These are phyloP conservation scores for Penicillium alfredii DNA, from an alignment of 495 filamentous ascomycete species.

Conservation along the genomic window DNA sequence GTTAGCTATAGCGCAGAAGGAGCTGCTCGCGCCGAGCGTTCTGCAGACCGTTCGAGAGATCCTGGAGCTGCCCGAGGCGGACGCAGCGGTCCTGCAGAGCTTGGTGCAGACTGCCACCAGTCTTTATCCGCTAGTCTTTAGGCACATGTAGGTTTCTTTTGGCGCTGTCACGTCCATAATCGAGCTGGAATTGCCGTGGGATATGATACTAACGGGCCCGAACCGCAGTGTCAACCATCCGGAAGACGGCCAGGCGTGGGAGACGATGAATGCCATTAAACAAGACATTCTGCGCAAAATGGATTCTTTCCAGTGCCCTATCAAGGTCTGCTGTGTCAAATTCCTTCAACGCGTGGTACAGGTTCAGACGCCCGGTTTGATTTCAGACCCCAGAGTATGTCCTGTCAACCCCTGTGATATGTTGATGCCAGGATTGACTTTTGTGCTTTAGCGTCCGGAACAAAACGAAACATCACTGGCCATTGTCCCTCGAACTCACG, in stretches of 20 bases:
- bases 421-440: conserved; percentile 25
- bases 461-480: conserved; percentile 82
- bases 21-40: conserved; percentile 61
- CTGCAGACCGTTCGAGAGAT: conserved; percentile 69
- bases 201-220: conserved; percentile 26
- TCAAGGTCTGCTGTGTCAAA: conserved; percentile 93
- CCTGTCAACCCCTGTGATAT: conserved; percentile 1
- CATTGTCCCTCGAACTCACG: conserved; percentile 77
- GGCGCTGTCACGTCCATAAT: background rate
- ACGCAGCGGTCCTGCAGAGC: conserved; percentile 67
- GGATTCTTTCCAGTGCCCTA: conserved; percentile 70
- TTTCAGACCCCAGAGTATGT: conserved; percentile 79
- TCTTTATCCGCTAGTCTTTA: conserved; percentile 85
- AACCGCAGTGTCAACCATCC: conserved; percentile 83
- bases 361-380: conserved; percentile 77
- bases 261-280: conserved; percentile 84
- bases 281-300: conserved; percentile 78
- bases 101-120: conserved; percentile 80
- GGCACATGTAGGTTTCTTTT: conserved; percentile 74
- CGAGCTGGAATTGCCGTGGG: background rate
- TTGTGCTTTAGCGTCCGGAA: conserved; percentile 60
- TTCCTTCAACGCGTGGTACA: conserved; percentile 91
- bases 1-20: conserved; percentile 66
- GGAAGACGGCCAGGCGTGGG: conserved; percentile 73
- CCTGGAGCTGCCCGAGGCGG: conserved; percentile 65